Percentiles rank a stretch among this genome's conserved stretches.
These are phyloP conservation scores for Smittium mucronatum DNA, from an alignment of 371 early-diverging fungal species.

Conservation along the genomic window DNA sequence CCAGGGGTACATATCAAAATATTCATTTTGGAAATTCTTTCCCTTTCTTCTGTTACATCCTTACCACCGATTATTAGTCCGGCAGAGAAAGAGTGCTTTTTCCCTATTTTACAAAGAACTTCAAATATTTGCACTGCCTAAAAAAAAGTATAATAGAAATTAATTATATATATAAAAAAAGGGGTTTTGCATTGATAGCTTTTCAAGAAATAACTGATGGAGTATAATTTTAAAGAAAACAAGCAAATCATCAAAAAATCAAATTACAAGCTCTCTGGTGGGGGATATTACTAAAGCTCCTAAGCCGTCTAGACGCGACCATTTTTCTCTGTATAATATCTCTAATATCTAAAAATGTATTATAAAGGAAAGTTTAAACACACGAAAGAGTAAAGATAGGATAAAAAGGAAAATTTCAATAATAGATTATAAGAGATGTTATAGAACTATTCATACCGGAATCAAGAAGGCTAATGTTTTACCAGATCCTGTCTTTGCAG, in stretches of 20 bases:
- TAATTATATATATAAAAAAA: not conserved
- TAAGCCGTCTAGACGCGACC: slow-evolving; percentile 73
- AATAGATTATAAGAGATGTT: no score
- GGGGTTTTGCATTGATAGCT: no score
- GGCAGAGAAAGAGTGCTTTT: slow-evolving; percentile 75
- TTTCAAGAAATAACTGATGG: no score
- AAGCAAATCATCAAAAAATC: no score
- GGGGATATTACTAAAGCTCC: slow-evolving; percentile 95
- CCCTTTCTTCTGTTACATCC: slow-evolving; percentile 78
- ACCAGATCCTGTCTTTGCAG: slow-evolving; percentile 99
- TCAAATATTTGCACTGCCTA: slow-evolving; percentile 85
- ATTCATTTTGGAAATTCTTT: slow-evolving; percentile 75
- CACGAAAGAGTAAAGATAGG: no score
- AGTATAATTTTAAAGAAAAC: no score
- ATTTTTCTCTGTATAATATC: slow-evolving; percentile 59
- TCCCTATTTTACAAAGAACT: slow-evolving; percentile 78
- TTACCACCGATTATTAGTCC: slow-evolving; percentile 96
- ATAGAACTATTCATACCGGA: slow-evolving; percentile 35
- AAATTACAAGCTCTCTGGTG: slow-evolving; percentile 79
- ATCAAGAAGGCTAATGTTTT: slow-evolving; percentile 97
- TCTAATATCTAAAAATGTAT: slow-evolving; percentile 68
- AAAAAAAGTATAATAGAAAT: slow-evolving; percentile 10
- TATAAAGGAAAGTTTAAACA: no score
- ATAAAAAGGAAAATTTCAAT: no score
- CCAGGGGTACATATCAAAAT: slow-evolving; percentile 97